These are phyloP conservation scores for Monosporascus sp. DNA, from an alignment of 2,329 filamentous ascomycete genomes.

Conservation along the genomic window DNA sequence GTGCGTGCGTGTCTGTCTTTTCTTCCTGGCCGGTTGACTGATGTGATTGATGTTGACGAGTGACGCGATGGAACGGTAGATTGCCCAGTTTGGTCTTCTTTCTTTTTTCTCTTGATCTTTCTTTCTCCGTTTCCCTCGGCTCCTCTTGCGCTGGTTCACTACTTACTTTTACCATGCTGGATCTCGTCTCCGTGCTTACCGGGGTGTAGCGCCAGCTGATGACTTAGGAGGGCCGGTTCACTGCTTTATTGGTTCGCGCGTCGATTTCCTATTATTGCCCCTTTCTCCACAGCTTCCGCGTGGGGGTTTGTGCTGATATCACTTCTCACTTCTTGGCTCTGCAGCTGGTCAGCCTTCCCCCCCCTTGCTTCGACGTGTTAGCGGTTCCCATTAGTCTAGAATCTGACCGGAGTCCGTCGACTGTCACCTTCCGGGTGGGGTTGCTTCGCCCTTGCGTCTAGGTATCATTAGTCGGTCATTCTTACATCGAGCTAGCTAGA, in stretches of 20 bases:
- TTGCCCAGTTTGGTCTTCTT: neutral
- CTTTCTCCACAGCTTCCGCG: too few relatives aligned
- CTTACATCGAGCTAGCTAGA: slow-evolving; percentile 11
- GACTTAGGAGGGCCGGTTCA: neutral
- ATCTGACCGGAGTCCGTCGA: neutral
- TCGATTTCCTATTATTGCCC: too few relatives aligned
- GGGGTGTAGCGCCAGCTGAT: neutral
- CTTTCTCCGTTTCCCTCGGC: neutral
- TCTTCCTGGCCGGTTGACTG: neutral
- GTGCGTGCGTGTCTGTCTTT: too few relatives aligned
- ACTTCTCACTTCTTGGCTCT: too few relatives aligned
- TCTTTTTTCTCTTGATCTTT: neutral
- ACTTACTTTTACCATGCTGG: neutral
- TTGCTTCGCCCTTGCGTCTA: slow-evolving; percentile 3
- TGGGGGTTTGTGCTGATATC: too few relatives aligned
- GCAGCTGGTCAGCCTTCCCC: too few relatives aligned
- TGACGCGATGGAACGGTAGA: neutral
- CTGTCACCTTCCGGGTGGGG: slow-evolving; percentile 1
- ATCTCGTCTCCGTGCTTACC: neutral
- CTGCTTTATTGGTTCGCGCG: too few relatives aligned
- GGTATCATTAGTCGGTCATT: slow-evolving; percentile 18
- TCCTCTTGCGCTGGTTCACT: neutral
- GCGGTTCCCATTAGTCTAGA: neutral
- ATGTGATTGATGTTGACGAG: neutral
- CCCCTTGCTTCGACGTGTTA: too few relatives aligned